Conservation (phyloP, 2,329 filamentous ascomycete species). For the Madurella mycetomatis region DNA sequence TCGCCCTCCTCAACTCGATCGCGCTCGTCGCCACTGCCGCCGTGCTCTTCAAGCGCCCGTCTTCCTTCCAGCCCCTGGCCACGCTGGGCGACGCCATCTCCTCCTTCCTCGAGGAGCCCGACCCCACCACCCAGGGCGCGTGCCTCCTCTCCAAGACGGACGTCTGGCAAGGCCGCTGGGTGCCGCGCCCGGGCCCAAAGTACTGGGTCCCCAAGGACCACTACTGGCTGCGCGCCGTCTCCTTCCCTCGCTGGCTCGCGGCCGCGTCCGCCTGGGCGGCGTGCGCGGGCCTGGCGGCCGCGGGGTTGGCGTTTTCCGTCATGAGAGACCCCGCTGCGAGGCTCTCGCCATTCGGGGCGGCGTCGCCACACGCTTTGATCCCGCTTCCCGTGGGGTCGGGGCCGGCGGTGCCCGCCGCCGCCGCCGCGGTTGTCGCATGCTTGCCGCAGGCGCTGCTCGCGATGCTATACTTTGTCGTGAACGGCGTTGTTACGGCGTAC, state of each 20-base stretch:
- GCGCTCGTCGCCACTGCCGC: constrained; percentile 32
- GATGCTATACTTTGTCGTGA: constrained; percentile 44
- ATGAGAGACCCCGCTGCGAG: constrained; percentile 26
- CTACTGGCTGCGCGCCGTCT: constrained; percentile 44
- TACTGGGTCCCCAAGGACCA: constrained; percentile 39
- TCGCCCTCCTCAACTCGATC: constrained; percentile 40
- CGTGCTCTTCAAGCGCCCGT: constrained; percentile 29
- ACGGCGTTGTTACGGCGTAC: constrained; percentile 45
- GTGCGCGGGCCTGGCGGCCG: constrained; percentile 35
- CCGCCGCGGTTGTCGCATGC: constrained; percentile 38
- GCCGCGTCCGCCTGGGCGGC: constrained; percentile 37
- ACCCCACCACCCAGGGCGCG: constrained; percentile 39
- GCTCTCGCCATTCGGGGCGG: constrained; percentile 37
- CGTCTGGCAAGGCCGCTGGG: constrained; percentile 41
- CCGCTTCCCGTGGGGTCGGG: constrained; percentile 10
- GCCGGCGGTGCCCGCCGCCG: constrained; percentile 20
- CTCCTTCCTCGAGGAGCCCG: constrained; percentile 45
- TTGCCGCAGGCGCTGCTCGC: constrained; percentile 48
- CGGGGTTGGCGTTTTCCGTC: constrained; percentile 37
- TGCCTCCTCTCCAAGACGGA: constrained; percentile 47
- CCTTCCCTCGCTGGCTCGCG: constrained; percentile 40
- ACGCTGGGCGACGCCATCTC: constrained; percentile 49
- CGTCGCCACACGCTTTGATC: constrained; percentile 33
- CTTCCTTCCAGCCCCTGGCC: constrained; percentile 40
- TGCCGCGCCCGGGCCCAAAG: constrained; percentile 34